Base-by-base conservation (phyloP, 345 rosid species). In the Abelmoschus esculentus region DNA sequence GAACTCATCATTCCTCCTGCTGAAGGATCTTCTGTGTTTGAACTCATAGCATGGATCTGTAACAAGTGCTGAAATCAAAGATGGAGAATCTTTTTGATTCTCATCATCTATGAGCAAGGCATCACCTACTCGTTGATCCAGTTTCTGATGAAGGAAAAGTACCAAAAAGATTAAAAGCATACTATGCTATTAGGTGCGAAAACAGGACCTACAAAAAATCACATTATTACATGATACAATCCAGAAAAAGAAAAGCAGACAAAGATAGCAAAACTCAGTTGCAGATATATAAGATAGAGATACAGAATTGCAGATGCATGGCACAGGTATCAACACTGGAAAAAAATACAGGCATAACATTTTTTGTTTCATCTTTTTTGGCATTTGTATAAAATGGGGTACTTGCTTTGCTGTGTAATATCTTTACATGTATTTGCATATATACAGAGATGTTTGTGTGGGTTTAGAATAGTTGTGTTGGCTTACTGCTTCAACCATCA, bases 1-100 rank as follows among this genome's bases (percentile, higher is more conserved):
- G 75, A 87, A 77, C 70, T 96, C 96, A 28, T 81, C 92, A 81
- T 87, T 92, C 85, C 86, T 79, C 85, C 82, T 86, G 91, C 97
- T 86, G 62, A 91, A 84, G 70, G 90, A 86, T 79, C 88, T 82
- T 75, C 74, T 80, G 80, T 88, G 96, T 60, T 81, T 85, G 61
- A 76, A 79, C 77, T 87, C 89, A 71, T 42, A 67, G 77, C 90
- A 83, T 58, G 77, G 67, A 75, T 87, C 96, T 18, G 81, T 74
- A 68, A 83, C 66, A 70, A 81, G 70, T 59, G 72, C 82, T 67
- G 83, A 76, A 57, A 83, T 72, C 29, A 85, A 79, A 80, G 90
- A 81, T 53, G 78, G 74, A 71, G 89, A 79, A 50, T 82, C 87
- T 71, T 83, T 81, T 65, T 76, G 83, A 75, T 75, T 87, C 72